Base-by-base conservation (phyloP, 345 rosid genomes). In the Syzygium aromaticum region DNA sequence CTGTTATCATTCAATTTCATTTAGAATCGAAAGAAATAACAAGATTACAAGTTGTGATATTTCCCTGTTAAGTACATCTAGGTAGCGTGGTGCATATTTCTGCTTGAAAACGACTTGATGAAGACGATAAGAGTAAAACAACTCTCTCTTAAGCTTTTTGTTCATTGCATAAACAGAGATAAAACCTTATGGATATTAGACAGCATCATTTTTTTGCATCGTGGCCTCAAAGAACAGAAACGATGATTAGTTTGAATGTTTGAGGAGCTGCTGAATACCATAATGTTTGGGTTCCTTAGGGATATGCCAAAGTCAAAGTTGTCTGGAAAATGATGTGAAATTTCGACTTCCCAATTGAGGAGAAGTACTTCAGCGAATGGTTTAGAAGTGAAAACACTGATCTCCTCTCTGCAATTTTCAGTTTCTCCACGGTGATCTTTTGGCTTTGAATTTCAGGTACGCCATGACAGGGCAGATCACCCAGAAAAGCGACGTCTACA, bases 381-480 rank as follows among this genome's bases (percentile, higher is more conserved):
- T 61, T n/a, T 61, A 61, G 2, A n/a, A 61, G 17, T 61, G 33
- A 61, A 57, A 73, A 19, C 4, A 11, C 82, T 73, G 27, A 38
- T 73, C 49, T 38, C 14, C 27, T 38, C 49, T 38, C 49, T 19
- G 82, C 2, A 43, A 73, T 38, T 38, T 73, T 73, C 82, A 19
- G 49, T 38, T 73, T 73, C 82, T 73, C 82, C 82, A 33, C 0
- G 2, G 82, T 73, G 27, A 73, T 7, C 7, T 21, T 11, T 40
- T 1, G 15, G 27, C 82, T 73, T 73, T 38, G 82, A 73, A 38
- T 84, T 52, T 61, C 91, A 98, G 99, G 93, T 98, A 98, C 85
- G 99, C 99, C n/a, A 98, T 98, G 99, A 98, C 99, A 33, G 99
- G 99, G 61, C 99, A 98, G 85, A 94, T 98, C 87, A 96, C 99